phyloP scores from a whole-genome alignment of 805 yeast species.

The Candida corydali region DNA sequence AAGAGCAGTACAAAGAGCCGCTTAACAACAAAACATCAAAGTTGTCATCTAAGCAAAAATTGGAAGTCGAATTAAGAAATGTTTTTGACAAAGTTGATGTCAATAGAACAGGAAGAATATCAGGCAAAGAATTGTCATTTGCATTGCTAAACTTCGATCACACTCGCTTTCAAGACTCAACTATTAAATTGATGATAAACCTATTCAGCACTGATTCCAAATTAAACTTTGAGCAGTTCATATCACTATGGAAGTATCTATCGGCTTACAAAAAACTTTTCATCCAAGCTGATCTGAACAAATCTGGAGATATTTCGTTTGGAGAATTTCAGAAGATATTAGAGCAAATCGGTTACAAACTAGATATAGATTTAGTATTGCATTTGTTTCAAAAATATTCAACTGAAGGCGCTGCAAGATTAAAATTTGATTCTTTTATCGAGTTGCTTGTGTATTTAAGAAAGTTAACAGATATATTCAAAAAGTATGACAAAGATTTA shows the following conservation, averaged over 20 bases:
- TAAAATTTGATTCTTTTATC: slow-evolving; percentile 78
- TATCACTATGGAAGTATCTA: slow-evolving; percentile 64
- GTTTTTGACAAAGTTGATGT: slow-evolving; percentile 55
- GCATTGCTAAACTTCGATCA: slow-evolving; percentile 64
- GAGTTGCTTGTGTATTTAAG: slow-evolving; percentile 75
- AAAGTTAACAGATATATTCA: slow-evolving; percentile 73
- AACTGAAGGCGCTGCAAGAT: slow-evolving; percentile 38
- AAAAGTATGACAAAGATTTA: slow-evolving; percentile 68
- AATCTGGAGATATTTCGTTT: slow-evolving; percentile 56
- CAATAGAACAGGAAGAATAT: slow-evolving; percentile 49
- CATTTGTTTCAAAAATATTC: slow-evolving; percentile 53
- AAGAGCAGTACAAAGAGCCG: background rate
- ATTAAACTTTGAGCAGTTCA: slow-evolving; percentile 56
- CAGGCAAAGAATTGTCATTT: slow-evolving; percentile 52
- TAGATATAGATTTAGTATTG: slow-evolving; percentile 53
- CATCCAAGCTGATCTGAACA: slow-evolving; percentile 56
- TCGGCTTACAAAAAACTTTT: slow-evolving; percentile 64
- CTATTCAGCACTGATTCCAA: slow-evolving; percentile 44
- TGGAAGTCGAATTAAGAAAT: slow-evolving; percentile 45
- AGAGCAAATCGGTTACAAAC: slow-evolving; percentile 61
- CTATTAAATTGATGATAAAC: slow-evolving; percentile 59
- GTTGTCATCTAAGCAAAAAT: slow-evolving; percentile 32
- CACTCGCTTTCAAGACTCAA: slow-evolving; percentile 55
- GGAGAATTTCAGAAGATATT: slow-evolving; percentile 62
- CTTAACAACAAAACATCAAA: slow-evolving; percentile 2